Base-by-base conservation (phyloP, 192 early-diverging fungal species). In the Irineochytrium annulatum region DNA sequence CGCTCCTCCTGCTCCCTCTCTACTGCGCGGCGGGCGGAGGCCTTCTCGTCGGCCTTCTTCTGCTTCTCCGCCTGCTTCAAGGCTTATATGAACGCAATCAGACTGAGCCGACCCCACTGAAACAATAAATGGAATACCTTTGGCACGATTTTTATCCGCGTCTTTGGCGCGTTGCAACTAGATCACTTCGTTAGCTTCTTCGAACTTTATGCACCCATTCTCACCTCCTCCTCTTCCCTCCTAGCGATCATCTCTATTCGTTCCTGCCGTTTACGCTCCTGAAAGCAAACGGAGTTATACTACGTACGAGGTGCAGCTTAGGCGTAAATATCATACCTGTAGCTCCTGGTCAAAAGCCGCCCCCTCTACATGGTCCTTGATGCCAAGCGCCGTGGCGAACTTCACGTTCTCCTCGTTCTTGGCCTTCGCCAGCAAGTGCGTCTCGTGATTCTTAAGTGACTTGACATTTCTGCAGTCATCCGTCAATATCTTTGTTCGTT, bases 261-360 rank as follows among this genome's bases (percentile, higher is more conserved):
- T 58, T 81, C 77, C 26, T 59, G 49, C 32, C 70, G 70, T n/a
- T 41, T 30, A 27, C 53, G 55, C 53, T 71, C 67, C 62, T 76
- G 52, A 57, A 33, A 8, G 20, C 22, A 43, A 34, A 20, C 33
- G 33, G 16, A 29, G 16, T 26, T 37, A 32, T 13, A 8, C 31
- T 22, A 5, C 22, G 29, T 16, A 48, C 17, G 11, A 60, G 33
- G 17, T n/a, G 46, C 49, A 45, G 43, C 1, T 52, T 30, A 27
- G 43, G 16, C 32, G 41, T 3, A 14, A 43, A 33, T 49, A 37
- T 57, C 58, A 44, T 61, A 79, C 80, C 62, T 87, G 86, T 48
- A 88, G 67, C 20, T 90, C 89, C 39, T 73, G 63, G 63, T 91
- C 81, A 75, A 94, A 94, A 6, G 91, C 84, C 20, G 79, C 79